Evolutionary conservation across 1,284 basidiomycete species (phyloP).

Genomic region (Ustilago cynodontis): DNA sequence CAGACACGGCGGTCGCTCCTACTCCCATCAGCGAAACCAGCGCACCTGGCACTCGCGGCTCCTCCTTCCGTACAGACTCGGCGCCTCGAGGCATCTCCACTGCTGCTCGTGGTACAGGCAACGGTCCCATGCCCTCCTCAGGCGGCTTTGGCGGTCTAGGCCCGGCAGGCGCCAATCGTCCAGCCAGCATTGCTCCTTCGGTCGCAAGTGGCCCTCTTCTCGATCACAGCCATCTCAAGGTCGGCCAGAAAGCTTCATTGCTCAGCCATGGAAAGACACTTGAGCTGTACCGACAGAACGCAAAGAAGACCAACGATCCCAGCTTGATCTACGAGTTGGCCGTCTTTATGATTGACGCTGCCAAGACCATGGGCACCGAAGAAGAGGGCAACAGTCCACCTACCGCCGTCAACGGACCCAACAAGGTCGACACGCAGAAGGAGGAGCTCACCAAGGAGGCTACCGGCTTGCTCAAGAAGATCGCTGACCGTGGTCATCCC

Average conservation of each 20-base stretch:
- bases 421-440: constrained; percentile 49
- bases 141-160: constrained; percentile 50
- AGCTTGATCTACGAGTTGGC: constrained; percentile 98
- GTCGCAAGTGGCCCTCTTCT: constrained; percentile 73
- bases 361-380: constrained; percentile 64
- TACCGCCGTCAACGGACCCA: constrained; percentile 32
- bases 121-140: constrained; percentile 49
- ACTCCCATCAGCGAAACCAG: constrained; percentile 18
- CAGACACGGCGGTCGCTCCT: constrained; percentile 7
- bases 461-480: constrained; percentile 83
- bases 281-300: constrained; percentile 95
- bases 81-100: constrained; percentile 52
- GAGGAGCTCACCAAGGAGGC: constrained; percentile 89
- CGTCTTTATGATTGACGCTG: constrained; percentile 96
- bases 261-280: constrained; percentile 94
- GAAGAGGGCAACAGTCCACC: constrained; percentile 29
- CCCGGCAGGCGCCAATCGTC: constrained; percentile 51
- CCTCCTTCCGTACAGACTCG: constrained; percentile 38
- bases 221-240: constrained; percentile 92
- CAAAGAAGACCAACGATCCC: constrained; percentile 98
- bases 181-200: constrained; percentile 61
- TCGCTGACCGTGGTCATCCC: constrained; percentile 92
- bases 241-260: constrained; percentile 90
- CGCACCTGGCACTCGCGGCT: constrained; percentile 17
- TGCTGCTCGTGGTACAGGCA: constrained; percentile 56